Evolutionary conservation across 306 rosid species (phyloP), one percentile per base, ranked within the genome.

Genomic region (Carpinus viminea): DNA sequence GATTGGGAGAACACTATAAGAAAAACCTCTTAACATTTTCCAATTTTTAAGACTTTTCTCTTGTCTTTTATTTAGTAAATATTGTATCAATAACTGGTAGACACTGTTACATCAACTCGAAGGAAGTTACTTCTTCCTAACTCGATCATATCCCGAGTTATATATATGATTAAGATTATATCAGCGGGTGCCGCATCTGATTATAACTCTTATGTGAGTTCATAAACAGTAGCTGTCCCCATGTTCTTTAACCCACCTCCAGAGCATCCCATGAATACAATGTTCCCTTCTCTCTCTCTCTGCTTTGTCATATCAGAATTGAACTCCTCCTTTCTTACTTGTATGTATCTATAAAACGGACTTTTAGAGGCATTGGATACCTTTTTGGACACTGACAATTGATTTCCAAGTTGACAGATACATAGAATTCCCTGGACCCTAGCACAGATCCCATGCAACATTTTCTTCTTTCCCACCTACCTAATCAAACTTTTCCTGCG

Each of bases 291-390:
- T 34, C 17, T 45, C 51, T 56, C 2, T 53, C 50, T 24, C 61
- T 34, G 28, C 38, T 15, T 41, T 31, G 47, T 53, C 76, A 68
- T 68, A 52, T 68, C 57, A 38, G 50, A 9, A 41, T 28, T 53
- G 50, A 9, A 41, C 46, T 53, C 50, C 54, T n/a, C 53, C 46
- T 77, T 72, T 68, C 57, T 62, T 68, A 3, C 69, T 80, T 74
- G 83, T 74, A 78, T 9, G 70, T 68, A 54, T 62, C 12, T 57
- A 45, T 36, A n/a, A 16, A 61, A 72, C 46, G 4, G 48, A 54
- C 75, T 74, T 38, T 38, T 66, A 66, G 45, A 70, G 21, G 72
- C 83, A 80, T 74, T 54, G 79, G 83, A 80, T 80, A 66, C 83
- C 79, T 41, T 45, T 21, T n/a, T 55, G 52, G 52, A 65, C 74